Conservation (phyloP, 2,329 filamentous ascomycete genomes). For the Penicillium sp. region DNA sequence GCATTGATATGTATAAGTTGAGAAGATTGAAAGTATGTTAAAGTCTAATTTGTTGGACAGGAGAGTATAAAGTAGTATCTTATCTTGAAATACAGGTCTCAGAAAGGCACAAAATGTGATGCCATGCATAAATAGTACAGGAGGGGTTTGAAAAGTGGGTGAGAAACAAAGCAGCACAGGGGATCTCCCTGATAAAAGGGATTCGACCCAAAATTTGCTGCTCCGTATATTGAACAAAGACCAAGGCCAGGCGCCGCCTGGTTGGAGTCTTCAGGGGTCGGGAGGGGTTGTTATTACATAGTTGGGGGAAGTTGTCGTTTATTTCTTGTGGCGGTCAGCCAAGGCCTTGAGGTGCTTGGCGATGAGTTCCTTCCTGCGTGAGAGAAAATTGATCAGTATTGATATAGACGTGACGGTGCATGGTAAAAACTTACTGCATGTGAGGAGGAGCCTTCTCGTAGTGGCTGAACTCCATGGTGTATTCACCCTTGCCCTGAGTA, state of each 20-base stretch:
- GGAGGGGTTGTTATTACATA: slow-evolving; percentile 10
- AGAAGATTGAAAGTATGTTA: not conserved
- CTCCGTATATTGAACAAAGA: not conserved
- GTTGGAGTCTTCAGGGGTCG: slow-evolving; percentile 5
- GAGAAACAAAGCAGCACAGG: slow-evolving; percentile 5
- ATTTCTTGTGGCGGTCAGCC: slow-evolving; percentile 66
- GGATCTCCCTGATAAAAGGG: slow-evolving; percentile 5
- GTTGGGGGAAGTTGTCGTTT: slow-evolving; percentile 20
- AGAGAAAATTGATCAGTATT: slow-evolving; percentile 13
- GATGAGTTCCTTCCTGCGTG: slow-evolving; percentile 62
- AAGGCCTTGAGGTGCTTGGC: slow-evolving; percentile 69
- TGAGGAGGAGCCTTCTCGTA: slow-evolving; percentile 86
- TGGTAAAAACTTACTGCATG: slow-evolving; percentile 70
- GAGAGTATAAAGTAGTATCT: slow-evolving; percentile 27
- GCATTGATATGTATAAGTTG: not conserved
- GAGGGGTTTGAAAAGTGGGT: slow-evolving; percentile 11
- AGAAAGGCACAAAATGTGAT: slow-evolving; percentile 21
- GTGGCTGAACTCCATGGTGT: slow-evolving; percentile 98
- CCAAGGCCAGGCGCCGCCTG: slow-evolving; percentile 8
- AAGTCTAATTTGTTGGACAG: slow-evolving; percentile 25
- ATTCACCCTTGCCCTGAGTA: slow-evolving; percentile 98
- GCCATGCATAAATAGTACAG: slow-evolving; percentile 23
- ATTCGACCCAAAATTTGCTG: not conserved
- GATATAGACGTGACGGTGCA: not conserved
- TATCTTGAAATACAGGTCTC: slow-evolving; percentile 26